Base-by-base conservation (phyloP, 371 early-diverging fungal species). In the Mucor saturninus region DNA sequence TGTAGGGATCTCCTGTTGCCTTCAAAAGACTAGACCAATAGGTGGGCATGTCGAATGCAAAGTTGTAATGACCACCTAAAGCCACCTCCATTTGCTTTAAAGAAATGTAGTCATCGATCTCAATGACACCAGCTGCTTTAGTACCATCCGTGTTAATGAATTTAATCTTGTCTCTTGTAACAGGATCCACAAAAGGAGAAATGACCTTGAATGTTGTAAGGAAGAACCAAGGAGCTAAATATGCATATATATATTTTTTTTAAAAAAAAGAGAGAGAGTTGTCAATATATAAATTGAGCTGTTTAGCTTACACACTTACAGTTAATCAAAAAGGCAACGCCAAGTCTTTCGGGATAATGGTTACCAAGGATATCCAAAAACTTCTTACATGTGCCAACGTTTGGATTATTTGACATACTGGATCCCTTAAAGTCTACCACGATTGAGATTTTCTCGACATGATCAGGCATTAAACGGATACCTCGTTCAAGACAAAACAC, bases 131-230 rank as follows among this genome's bases (percentile, higher is more conserved):
- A 11, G 67, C 42, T 1, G 50, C 56, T 15, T 66, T 72, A 11
- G 62, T 57, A n/a, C 73, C 77, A 40, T 84, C 81, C 37, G 83
- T 73, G 55, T 89, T 79, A 6, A 91, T 86, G 67, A 95, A 92
- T 15, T 86, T 81, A 49, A 96, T 83, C 73, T 95, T 96, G 14
- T 76, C 72, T 61, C 83, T 86, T 15, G 95, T 95, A 31, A 94
- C 89, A 14, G 93, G 93, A 69, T 96, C 93, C 51, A 96, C 80
- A 62, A 95, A 93, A 5, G 95, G 94, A 30, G 89, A 80, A 26
- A 95, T 75, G 21, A 92, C 39, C 66, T 85, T 86, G 62, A 87
- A 93, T 43, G 91, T 86, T 46, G 85, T 77, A 69, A 84, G 83
- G 62, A 96, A 91, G 65, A 91, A 89, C 86, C 91, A 90, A 15